phyloP scores from a whole-genome alignment of 1,139 yeast species.

The Saccharomyces hybrid region DNA sequence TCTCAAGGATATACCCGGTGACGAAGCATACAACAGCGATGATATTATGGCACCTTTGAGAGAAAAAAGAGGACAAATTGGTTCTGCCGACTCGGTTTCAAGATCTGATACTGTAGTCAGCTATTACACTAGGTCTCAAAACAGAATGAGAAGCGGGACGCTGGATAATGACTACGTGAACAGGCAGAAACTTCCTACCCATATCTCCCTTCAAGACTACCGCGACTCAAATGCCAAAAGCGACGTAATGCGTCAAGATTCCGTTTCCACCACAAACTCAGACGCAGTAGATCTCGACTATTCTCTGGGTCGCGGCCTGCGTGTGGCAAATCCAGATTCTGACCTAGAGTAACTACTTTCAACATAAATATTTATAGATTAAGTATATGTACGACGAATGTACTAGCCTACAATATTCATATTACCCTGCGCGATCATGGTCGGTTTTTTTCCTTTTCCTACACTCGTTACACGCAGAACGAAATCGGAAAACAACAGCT shows the following conservation, averaged over 20 bases:
- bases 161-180: constrained; percentile 17
- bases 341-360: not conserved
- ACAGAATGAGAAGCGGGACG: constrained; percentile 24
- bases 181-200: constrained; percentile 17
- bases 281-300: constrained; percentile 7
- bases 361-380: not conserved
- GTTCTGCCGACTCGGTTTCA: constrained; percentile 8
- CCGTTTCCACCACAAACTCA: constrained; percentile 5
- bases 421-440: not conserved
- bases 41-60: constrained; percentile 32
- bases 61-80: constrained; percentile 12
- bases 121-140: constrained; percentile 28
- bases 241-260: not conserved
- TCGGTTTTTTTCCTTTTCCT: not conserved
- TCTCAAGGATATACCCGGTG: constrained; percentile 30
- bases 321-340: constrained; percentile 24
- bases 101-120: constrained; percentile 29
- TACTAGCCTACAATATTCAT: not conserved
- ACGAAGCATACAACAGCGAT: constrained; percentile 32
- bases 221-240: constrained; percentile 5
- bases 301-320: constrained; percentile 17
- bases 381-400: not conserved
- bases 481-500: constrained; percentile 1
- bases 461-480: not conserved
- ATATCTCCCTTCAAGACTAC: constrained; percentile 15